A percentile compares a stretch with the other conserved stretches of the same genome.
Evolutionary conservation across 2,329 filamentous ascomycete genomes (phyloP).

Genomic region (Ophiocordyceps unilateralis): DNA sequence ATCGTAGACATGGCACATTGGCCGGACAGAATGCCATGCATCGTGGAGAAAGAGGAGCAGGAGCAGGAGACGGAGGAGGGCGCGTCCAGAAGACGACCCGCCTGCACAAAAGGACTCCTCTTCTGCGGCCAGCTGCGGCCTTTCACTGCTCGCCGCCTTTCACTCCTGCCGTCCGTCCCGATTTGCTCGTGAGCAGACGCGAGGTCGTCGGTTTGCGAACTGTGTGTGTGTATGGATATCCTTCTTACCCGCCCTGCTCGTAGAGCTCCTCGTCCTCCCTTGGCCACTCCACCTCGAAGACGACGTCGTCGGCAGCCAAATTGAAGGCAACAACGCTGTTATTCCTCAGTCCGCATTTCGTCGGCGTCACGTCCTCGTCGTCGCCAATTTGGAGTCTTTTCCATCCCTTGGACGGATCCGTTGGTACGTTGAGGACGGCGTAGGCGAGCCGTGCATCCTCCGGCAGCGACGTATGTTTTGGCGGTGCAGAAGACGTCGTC

Average conservation of each 20-base stretch:
- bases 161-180: too few relatives aligned
- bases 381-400: constrained; percentile 21
- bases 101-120: too few relatives aligned
- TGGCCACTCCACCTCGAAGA: constrained; percentile 29
- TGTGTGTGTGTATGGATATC: too few relatives aligned
- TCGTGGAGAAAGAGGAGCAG: too few relatives aligned
- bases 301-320: constrained; percentile 20
- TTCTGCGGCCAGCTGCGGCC: too few relatives aligned
- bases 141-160: too few relatives aligned
- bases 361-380: constrained; percentile 19
- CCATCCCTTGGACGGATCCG: constrained; percentile 32
- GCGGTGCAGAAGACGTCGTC: constrained; percentile 14
- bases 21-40: too few relatives aligned
- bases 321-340: constrained; percentile 32
- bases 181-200: too few relatives aligned
- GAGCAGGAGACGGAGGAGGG: too few relatives aligned
- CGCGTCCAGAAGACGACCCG: too few relatives aligned
- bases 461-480: constrained; percentile 21
- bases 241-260: constrained; percentile 5
- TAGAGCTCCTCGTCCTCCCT: constrained; percentile 22
- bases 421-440: constrained; percentile 24
- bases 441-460: constrained; percentile 25
- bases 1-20: not conserved
- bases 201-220: too few relatives aligned
- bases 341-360: constrained; percentile 25